phyloP scores from a whole-genome alignment of 169 alveolate species.

The Plasmodium adleri region DNA sequence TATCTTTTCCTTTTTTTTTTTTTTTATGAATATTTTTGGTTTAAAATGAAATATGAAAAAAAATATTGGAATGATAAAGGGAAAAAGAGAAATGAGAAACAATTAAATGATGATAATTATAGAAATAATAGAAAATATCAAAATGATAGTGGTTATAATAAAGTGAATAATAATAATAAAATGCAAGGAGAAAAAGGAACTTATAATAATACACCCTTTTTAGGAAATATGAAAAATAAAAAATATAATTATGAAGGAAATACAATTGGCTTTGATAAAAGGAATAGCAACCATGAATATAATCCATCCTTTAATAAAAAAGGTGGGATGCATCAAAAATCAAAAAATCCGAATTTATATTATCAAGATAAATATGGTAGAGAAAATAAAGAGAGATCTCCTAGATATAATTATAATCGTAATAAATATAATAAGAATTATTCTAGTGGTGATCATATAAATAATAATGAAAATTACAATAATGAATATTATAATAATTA shows the following conservation, averaged over 20 bases:
- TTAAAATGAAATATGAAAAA: constrained; percentile 73
- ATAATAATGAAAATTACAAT: neutral
- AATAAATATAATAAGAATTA: constrained; percentile 16
- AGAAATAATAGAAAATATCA: constrained; percentile 8
- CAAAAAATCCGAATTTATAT: neutral
- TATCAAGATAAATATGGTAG: constrained; percentile 23
- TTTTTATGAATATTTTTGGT: constrained; percentile 1
- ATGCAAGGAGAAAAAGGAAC: constrained; percentile 1
- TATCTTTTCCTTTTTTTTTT: constrained; percentile 2
- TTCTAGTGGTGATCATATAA: neutral
- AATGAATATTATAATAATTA: too few relatives aligned
- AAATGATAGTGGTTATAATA: constrained; percentile 2
- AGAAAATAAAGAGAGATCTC: neutral
- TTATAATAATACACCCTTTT: constrained; percentile 6
- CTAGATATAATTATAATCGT: constrained; percentile 13
- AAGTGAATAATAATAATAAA: neutral
- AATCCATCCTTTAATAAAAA: constrained; percentile 11
- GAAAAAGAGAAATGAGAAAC: constrained; percentile 27
- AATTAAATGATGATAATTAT: constrained; percentile 15
- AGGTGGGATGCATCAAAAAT: constrained; percentile 18
- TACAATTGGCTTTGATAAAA: constrained; percentile 9
- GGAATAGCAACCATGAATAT: constrained; percentile 21
- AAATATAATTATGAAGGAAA: constrained; percentile 24
- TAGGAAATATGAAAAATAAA: constrained; percentile 12
- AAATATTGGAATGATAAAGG: constrained; percentile 58